Evolutionary conservation across 23 red algal genomes (phyloP).

Genomic region (Chondrus crispus): DNA sequence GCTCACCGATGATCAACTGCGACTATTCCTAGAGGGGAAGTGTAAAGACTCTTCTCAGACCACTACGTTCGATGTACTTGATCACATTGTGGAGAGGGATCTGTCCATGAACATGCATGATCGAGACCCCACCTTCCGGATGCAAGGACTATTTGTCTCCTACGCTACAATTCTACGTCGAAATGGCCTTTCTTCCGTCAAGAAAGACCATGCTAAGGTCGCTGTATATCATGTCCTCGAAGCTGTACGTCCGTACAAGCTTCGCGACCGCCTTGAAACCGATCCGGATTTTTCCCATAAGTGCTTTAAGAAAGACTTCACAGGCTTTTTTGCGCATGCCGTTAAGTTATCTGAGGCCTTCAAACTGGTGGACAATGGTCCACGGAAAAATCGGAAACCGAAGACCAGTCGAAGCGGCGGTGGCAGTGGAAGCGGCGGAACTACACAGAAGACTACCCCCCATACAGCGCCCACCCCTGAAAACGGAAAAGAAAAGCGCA

Average conservation of each 20-base stretch:
- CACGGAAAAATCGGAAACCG: too few relatives aligned
- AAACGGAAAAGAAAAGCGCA: too few relatives aligned
- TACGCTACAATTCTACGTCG: not conserved
- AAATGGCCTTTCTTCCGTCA: not conserved
- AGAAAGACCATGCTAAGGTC: not conserved
- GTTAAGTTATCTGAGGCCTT: not conserved
- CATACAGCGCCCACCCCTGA: too few relatives aligned
- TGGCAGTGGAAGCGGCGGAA: too few relatives aligned
- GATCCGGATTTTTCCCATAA: not conserved
- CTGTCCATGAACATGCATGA: not conserved
- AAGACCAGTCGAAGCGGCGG: too few relatives aligned
- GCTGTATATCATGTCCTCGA: not conserved
- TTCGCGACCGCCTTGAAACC: not conserved
- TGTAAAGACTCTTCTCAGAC: not conserved
- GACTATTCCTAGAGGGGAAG: not conserved
- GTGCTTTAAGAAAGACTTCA: not conserved
- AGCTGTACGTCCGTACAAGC: not conserved
- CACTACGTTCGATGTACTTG: not conserved
- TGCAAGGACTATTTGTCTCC: not conserved
- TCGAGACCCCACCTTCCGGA: not conserved
- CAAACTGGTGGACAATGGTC: not conserved
- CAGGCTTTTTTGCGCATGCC: not conserved
- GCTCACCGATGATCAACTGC: not conserved
- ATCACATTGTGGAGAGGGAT: not conserved
- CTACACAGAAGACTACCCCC: too few relatives aligned